These are phyloP conservation scores for Colletotrichum lupini DNA, from an alignment of 2,329 filamentous ascomycete species.

Conservation along the genomic window DNA sequence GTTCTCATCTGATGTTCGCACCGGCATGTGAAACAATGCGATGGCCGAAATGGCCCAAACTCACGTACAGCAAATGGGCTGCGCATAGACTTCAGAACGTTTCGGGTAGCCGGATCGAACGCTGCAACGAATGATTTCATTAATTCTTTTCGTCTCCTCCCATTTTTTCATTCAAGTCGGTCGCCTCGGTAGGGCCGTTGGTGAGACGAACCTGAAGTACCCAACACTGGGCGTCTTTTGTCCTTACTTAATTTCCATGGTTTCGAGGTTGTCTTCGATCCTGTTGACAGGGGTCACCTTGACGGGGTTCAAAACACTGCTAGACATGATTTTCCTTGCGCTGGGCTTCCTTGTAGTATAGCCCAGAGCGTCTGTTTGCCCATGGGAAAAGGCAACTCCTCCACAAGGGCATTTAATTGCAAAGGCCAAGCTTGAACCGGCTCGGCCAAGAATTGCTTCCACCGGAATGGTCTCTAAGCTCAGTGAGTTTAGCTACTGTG, in stretches of 20 bases:
- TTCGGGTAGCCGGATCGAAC: conserved; percentile 5
- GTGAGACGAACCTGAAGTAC: conserved; percentile 26
- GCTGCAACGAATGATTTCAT: conserved; percentile 9
- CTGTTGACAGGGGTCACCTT: not conserved
- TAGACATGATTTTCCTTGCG: not conserved
- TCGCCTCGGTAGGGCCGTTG: not conserved
- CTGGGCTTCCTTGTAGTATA: not conserved
- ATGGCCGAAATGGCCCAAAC: conserved; percentile 21
- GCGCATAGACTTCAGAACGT: conserved; percentile 1
- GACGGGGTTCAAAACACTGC: not conserved
- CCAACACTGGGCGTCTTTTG: not conserved
- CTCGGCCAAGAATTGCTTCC: not conserved
- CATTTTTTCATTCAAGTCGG: not conserved
- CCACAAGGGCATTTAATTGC: not conserved
- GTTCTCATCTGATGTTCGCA: conserved; percentile 23
- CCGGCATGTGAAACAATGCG: conserved; percentile 28
- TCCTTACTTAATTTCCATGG: too few relatives aligned
- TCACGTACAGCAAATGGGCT: not conserved
- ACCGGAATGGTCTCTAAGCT: not conserved
- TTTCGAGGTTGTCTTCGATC: not conserved
- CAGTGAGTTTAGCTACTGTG: not conserved
- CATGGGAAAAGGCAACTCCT: not conserved
- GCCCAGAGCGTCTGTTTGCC: not conserved
- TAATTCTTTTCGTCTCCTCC: not conserved
- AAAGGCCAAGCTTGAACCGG: not conserved